These are phyloP conservation scores for Penicillium angulare DNA, from an alignment of 495 filamentous ascomycete species.

Conservation along the genomic window DNA sequence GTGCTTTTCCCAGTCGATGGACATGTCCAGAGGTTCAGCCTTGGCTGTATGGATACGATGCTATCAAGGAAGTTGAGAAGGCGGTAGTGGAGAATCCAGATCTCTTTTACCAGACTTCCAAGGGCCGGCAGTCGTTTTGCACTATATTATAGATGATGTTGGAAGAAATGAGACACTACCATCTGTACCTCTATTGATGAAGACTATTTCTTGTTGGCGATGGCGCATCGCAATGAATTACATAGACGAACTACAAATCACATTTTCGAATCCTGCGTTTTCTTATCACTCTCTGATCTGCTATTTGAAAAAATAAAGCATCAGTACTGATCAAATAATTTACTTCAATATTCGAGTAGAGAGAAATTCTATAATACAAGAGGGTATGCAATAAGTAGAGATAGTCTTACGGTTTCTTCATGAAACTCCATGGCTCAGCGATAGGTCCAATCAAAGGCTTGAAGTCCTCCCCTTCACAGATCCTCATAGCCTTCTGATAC, in stretches of 20 bases:
- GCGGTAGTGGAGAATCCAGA: slow-evolving; percentile 26
- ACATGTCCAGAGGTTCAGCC: slow-evolving; percentile 58
- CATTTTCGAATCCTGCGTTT: no score
- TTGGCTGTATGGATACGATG: slow-evolving; percentile 62
- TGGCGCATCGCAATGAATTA: no score
- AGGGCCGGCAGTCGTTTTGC: background rate
- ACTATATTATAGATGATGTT: background rate
- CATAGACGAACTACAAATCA: no score
- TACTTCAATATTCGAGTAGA: background rate
- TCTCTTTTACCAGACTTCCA: background rate
- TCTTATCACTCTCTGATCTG: no score
- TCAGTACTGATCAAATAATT: background rate
- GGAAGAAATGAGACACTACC: background rate
- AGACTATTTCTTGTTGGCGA: no score
- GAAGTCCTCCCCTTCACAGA: slow-evolving; percentile 35
- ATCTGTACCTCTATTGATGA: no score
- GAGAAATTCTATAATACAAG: background rate
- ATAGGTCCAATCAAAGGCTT: slow-evolving; percentile 17
- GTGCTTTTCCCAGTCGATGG: slow-evolving; percentile 58
- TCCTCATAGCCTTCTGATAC: slow-evolving; percentile 28
- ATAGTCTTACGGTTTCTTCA: slow-evolving; percentile 4
- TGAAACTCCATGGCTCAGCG: slow-evolving; percentile 7
- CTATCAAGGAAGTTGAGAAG: slow-evolving; percentile 54
- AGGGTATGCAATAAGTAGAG: no score
- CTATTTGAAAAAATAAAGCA: background rate